Conservation (phyloP, 2,329 filamentous ascomycete genomes). For the Colletotrichum coccodes region DNA sequence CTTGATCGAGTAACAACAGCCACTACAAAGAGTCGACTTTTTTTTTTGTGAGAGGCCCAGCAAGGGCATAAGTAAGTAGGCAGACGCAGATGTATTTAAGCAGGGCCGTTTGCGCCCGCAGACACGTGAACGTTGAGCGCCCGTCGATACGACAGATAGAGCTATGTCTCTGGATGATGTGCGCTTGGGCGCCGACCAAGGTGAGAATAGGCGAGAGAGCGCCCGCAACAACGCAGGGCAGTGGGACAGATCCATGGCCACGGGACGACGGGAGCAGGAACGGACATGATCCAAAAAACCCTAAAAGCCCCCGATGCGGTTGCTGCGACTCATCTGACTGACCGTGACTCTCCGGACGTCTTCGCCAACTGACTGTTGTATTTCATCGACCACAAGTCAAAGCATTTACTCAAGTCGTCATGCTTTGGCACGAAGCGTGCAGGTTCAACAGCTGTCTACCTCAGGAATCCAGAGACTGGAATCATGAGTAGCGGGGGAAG, state of each 20-base stretch:
- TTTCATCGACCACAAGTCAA: too few relatives aligned
- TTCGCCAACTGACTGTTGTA: too few relatives aligned
- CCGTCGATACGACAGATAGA: neutral
- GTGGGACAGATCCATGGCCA: slow-evolving; percentile 12
- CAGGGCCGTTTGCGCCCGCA: slow-evolving; percentile 19
- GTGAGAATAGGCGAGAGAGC: slow-evolving; percentile 9
- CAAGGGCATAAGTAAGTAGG: too few relatives aligned
- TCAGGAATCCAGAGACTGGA: too few relatives aligned
- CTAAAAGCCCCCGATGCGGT: neutral
- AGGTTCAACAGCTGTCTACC: too few relatives aligned
- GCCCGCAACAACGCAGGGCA: slow-evolving; percentile 33
- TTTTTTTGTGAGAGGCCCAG: too few relatives aligned
- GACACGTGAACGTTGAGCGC: slow-evolving; percentile 21
- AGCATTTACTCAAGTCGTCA: neutral
- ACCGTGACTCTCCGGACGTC: neutral
- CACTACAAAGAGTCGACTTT: too few relatives aligned
- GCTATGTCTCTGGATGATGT: neutral
- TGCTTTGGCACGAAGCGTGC: neutral
- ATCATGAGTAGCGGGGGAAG: too few relatives aligned
- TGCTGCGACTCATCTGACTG: neutral
- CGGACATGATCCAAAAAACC: slow-evolving; percentile 3
- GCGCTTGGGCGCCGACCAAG: slow-evolving; percentile 9
- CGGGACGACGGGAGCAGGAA: slow-evolving; percentile 12
- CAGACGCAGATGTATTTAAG: neutral
- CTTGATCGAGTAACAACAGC: too few relatives aligned